A percentile compares a stretch with the other conserved stretches of the same genome.
phyloP scores from a whole-genome alignment of 805 yeast species.

The Vanderwaltozyma polyspora region DNA sequence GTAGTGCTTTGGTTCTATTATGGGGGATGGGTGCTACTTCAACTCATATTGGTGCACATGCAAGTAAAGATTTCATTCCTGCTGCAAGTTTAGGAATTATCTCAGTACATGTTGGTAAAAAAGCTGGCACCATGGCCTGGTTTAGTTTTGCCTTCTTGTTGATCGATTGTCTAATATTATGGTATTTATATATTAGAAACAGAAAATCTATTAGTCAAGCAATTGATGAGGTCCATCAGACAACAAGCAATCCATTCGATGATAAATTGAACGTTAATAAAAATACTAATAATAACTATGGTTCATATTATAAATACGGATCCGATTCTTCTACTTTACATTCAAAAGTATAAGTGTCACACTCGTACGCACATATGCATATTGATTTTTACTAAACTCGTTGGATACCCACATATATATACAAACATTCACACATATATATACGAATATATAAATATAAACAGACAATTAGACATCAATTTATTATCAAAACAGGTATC shows the following conservation, averaged over 20 bases:
- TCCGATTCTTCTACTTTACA: slow-evolving; percentile 5
- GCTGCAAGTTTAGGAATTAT: slow-evolving; percentile 42
- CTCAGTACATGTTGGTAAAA: slow-evolving; percentile 33
- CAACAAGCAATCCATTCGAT: slow-evolving; percentile 2
- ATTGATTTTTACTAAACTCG: background rate
- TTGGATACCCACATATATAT: background rate
- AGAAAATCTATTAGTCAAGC: slow-evolving; percentile 13
- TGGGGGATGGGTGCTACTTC: slow-evolving; percentile 63
- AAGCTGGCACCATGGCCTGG: slow-evolving; percentile 55
- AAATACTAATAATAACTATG: background rate
- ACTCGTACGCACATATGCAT: background rate
- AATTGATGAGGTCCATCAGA: slow-evolving; percentile 7
- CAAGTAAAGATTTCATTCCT: slow-evolving; percentile 35
- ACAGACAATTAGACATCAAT: background rate
- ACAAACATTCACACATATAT: background rate
- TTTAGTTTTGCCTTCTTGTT: slow-evolving; percentile 40
- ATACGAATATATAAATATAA: background rate
- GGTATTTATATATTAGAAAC: slow-evolving; percentile 29
- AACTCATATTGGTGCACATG: slow-evolving; percentile 43
- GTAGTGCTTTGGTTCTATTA: slow-evolving; percentile 31
- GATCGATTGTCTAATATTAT: slow-evolving; percentile 31
- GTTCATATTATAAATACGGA: slow-evolving; percentile 1
- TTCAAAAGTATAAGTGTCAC: background rate
- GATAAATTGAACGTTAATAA: slow-evolving; percentile 1
- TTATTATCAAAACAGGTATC: background rate